Evolutionary conservation across 441 rosid genomes (phyloP), one percentile per base, ranked within the genome.

Genomic region (Lagerstroemia fauriei): DNA sequence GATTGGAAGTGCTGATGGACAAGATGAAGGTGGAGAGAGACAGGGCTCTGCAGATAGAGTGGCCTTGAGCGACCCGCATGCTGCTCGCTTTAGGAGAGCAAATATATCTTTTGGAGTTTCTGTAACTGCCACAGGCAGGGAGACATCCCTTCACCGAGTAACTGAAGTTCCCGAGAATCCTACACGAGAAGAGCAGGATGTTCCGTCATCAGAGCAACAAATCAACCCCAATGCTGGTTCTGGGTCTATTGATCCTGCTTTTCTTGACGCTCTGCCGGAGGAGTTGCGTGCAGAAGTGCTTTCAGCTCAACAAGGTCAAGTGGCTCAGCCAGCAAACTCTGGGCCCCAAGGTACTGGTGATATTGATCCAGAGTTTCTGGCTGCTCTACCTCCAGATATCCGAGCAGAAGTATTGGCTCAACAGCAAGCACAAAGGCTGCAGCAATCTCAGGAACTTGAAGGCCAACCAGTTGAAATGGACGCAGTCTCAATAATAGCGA

Each of bases 381-480:
- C 98, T 68, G 99, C 99, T n/a, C 99, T 96, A 87, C 99, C 99
- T 73, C 92, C 96, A 34, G 99, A 96, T 76, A 96, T 96, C 81
- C 90, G 98, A 80, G 98, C 96, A 78, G 99, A 96, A 89, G 99
- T 95, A 80, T 85, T 95, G 84, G 97, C 98, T 50, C 99, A 96
- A 89, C 99, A 96, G 83, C 98, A 93, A 87, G 98, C 97, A 34
- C 99, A 96, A 80, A 93, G 98, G 86, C 87, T 90, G 84, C 94
- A 94, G 83, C 98, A 96, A 83, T 92, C 98, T 84, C 98, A 95
- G 85, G 99, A 96, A 88, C 98, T 95, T 81, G 99, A 96, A 92
- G 99, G 99, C 72, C 98, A 96, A 88, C 99, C 99, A 7, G 99
- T 96, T 81, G 99, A 96, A 90, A 96, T 96, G 99, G 99, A 96